Conservation (phyloP, 768 basidiomycete genomes). For the Termitomyces sp. region DNA sequence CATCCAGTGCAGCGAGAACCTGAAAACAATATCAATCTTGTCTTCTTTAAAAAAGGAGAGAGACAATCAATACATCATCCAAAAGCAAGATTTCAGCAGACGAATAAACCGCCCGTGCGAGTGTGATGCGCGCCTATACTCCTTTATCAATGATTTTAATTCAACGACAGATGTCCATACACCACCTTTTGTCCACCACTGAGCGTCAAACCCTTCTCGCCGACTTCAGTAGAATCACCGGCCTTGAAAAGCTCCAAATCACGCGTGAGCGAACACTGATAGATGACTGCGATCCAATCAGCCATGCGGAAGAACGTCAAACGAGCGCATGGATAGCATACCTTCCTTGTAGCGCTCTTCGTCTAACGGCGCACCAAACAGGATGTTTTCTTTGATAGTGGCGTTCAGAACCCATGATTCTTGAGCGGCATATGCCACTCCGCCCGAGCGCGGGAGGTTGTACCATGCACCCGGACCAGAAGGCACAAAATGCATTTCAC, state of each 20-base stretch:
- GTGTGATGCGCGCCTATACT: constrained; percentile 34
- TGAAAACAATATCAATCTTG: neutral
- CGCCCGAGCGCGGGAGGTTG: constrained; percentile 59
- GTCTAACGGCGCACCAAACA: constrained; percentile 73
- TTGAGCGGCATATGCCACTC: constrained; percentile 77
- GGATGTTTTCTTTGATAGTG: constrained; percentile 74
- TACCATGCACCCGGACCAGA: constrained; percentile 51
- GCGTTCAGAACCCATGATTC: constrained; percentile 83
- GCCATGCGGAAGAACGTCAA: neutral
- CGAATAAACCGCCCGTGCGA: constrained; percentile 40
- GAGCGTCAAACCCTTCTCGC: constrained; percentile 60
- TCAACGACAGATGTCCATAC: no score
- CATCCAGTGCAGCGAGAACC: constrained; percentile 22
- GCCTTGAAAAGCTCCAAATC: constrained; percentile 67
- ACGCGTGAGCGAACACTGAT: constrained; percentile 64
- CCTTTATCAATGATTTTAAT: neutral
- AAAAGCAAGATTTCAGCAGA: constrained; percentile 57
- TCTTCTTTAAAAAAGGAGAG: constrained; percentile 27
- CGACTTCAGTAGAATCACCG: constrained; percentile 63
- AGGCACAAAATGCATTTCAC: constrained; percentile 63
- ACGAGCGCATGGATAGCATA: neutral
- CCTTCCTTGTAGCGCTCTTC: constrained; percentile 66
- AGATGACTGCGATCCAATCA: constrained; percentile 37
- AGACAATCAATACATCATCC: constrained; percentile 71
- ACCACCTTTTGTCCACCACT: constrained; percentile 41